Percentiles rank a stretch among this genome's conserved stretches.
These are phyloP conservation scores for Zymoseptoria pseudotritici DNA, from an alignment of 2,329 filamentous ascomycete genomes.

Conservation along the genomic window DNA sequence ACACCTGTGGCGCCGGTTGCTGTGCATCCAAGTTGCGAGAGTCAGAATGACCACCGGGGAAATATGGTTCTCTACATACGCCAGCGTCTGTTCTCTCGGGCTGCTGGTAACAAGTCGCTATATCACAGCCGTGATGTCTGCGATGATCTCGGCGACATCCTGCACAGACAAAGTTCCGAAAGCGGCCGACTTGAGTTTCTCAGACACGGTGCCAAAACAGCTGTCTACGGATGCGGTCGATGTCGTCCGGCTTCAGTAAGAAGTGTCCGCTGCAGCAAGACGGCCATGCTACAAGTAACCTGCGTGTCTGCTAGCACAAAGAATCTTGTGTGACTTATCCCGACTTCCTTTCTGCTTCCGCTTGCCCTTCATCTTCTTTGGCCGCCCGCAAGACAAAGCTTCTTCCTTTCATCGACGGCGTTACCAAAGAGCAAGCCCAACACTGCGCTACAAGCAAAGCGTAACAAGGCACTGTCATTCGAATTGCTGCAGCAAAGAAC, in stretches of 20 bases:
- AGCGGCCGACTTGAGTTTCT: conserved; percentile 24
- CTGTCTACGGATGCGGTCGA: conserved; percentile 27
- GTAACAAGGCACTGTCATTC: conserved; percentile 19
- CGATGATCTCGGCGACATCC: conserved; percentile 15
- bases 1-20: conserved; percentile 28
- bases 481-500: conserved; percentile 21
- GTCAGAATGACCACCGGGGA: conserved; percentile 24
- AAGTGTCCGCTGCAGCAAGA: conserved; percentile 11
- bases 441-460: conserved; percentile 13
- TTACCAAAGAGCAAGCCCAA: conserved; percentile 16
- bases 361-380: conserved; percentile 22
- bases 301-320: conserved; percentile 26
- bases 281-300: conserved; percentile 27
- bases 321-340: conserved; percentile 27
- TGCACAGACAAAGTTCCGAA: conserved; percentile 24
- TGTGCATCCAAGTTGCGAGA: conserved; percentile 22
- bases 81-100: conserved; percentile 18
- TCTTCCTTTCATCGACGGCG: conserved; percentile 18
- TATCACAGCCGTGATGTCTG: conserved; percentile 15
- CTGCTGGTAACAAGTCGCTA: conserved; percentile 18
- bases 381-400: conserved; percentile 26
- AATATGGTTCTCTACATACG: conserved; percentile 22
- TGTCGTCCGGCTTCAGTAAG: conserved; percentile 25
- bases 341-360: conserved; percentile 24
- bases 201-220: conserved; percentile 25